These are phyloP conservation scores for Blastobotrys parvus DNA, from an alignment of 805 yeast species.

Conservation along the genomic window DNA sequence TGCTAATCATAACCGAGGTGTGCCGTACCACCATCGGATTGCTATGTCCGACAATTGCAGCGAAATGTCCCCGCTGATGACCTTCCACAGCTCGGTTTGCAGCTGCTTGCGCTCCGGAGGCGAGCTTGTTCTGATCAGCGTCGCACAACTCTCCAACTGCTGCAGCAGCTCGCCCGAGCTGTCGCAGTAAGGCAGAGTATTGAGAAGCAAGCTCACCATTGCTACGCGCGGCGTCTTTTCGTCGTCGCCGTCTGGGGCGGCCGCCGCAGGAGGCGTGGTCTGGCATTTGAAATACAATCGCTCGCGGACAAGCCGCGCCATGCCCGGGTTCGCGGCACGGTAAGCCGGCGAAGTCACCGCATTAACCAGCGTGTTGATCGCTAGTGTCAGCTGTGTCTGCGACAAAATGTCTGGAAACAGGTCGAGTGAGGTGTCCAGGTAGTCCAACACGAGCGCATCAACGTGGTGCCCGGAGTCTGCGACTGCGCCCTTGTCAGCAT, in stretches of 20 bases:
- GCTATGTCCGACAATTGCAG: conserved; percentile 23
- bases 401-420: conserved; percentile 54
- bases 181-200: conserved; percentile 46
- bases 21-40: conserved; percentile 25
- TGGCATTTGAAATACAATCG: conserved; percentile 32
- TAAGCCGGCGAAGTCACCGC: conserved; percentile 31
- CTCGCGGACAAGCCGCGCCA: conserved; percentile 32
- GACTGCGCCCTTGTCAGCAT: conserved; percentile 1
- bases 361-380: conserved; percentile 47
- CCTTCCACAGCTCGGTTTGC: conserved; percentile 40
- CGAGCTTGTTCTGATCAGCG: conserved; percentile 13
- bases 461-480: background rate
- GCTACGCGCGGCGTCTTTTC: conserved; percentile 37
- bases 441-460: conserved; percentile 26
- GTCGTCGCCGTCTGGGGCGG: conserved; percentile 3
- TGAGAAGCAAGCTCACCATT: conserved; percentile 38
- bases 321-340: conserved; percentile 21
- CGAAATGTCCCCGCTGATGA: conserved; percentile 49
- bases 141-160: conserved; percentile 43
- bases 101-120: conserved; percentile 34
- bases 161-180: conserved; percentile 28
- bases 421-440: conserved; percentile 38
- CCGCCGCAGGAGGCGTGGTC: conserved; percentile 23
- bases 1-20: conserved; percentile 1
- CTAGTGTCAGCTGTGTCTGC: conserved; percentile 46